A percentile compares a stretch with the other conserved stretches of the same genome.
Conservation (phyloP, 768 basidiomycete species). For the Filobasidium wieringae region DNA sequence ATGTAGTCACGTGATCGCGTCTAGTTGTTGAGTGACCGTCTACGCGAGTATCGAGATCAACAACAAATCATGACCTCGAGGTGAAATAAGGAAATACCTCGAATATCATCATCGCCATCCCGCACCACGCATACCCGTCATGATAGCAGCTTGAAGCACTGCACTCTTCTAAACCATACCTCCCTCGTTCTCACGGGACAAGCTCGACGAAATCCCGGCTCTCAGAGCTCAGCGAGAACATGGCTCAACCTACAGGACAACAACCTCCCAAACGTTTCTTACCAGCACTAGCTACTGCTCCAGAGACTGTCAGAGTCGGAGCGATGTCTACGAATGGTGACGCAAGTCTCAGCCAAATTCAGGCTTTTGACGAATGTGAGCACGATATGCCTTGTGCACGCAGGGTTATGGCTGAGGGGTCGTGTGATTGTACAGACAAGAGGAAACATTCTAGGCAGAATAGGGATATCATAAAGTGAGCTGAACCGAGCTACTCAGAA, state of each 20-base stretch:
- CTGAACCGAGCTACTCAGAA: background rate
- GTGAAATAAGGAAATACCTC: no score
- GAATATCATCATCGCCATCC: no score
- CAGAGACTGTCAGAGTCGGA: background rate
- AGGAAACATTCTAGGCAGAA: slow-evolving; percentile 10
- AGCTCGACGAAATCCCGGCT: no score
- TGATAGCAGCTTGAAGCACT: no score
- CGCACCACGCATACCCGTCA: no score
- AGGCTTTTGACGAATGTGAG: background rate
- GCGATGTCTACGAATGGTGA: background rate
- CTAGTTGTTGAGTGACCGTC: no score
- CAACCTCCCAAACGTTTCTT: background rate
- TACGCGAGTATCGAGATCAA: no score
- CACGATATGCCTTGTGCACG: background rate
- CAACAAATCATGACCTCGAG: no score
- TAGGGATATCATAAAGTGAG: slow-evolving; percentile 10
- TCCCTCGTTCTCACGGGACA: no score
- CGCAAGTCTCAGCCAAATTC: background rate
- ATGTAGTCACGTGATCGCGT: no score
- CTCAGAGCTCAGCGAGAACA: background rate
- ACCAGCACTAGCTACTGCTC: background rate
- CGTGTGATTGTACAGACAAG: background rate
- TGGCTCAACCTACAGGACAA: background rate
- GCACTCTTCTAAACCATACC: no score
- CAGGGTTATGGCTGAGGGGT: background rate